phyloP scores from a whole-genome alignment of 2,329 filamentous ascomycete species.

The Colletotrichum tofieldiae region DNA sequence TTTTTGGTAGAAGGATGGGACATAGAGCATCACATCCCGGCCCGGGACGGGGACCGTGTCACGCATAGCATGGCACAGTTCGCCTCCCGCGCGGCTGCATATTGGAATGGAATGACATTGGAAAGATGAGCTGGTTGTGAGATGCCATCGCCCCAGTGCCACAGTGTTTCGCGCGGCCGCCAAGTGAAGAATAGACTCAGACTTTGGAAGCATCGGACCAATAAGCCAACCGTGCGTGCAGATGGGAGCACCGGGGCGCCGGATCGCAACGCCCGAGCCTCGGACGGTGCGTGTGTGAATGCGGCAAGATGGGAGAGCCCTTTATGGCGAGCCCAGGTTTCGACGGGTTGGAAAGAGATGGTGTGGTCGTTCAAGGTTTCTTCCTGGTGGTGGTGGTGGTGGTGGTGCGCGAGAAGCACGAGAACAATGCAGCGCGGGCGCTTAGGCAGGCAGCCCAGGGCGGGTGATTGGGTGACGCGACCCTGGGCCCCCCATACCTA shows the following conservation, averaged over 20 bases:
- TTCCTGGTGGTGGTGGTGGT: too few relatives aligned
- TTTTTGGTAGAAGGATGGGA: neutral
- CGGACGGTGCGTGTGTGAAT: neutral
- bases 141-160: neutral
- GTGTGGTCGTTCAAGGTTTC: too few relatives aligned
- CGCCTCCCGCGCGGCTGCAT: neutral
- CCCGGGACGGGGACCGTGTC: neutral
- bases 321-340: too few relatives aligned
- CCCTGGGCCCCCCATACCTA: neutral
- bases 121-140: neutral
- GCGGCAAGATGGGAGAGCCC: neutral
- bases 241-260: neutral
- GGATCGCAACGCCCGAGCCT: neutral
- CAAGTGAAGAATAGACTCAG: neutral
- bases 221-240: neutral
- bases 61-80: neutral
- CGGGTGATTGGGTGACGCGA: constrained; percentile 14
- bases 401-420: constrained; percentile 5
- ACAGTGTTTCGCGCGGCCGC: neutral
- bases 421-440: constrained; percentile 9
- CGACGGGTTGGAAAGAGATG: too few relatives aligned
- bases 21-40: neutral
- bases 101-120: neutral
- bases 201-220: neutral
- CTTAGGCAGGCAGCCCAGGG: constrained; percentile 5